Conservation (phyloP, 805 yeast genomes). For the Suhomyces tanzawaensis region DNA sequence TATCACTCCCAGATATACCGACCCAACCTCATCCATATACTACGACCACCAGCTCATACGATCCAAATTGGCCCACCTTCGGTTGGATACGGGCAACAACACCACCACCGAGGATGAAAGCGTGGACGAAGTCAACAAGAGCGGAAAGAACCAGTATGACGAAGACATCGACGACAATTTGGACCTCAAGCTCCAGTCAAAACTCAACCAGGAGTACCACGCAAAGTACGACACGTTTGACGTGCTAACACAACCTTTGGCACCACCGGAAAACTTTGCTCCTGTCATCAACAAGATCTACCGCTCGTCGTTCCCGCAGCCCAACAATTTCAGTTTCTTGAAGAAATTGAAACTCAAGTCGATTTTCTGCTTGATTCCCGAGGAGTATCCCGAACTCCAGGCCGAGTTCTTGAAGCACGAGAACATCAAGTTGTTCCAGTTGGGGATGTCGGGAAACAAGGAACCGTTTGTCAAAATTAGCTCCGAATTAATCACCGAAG, state of each 20-base stretch:
- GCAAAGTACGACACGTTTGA: conserved; percentile 4
- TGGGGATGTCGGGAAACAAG: conserved; percentile 93
- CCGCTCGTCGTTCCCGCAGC: conserved; percentile 85
- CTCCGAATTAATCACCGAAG: conserved; percentile 68
- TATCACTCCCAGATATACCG: conserved; percentile 16
- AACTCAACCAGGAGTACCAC: conserved; percentile 18
- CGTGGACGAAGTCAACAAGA: conserved; percentile 12
- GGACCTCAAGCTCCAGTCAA: conserved; percentile 24
- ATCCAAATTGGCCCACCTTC: conserved; percentile 27
- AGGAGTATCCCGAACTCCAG: conserved; percentile 83
- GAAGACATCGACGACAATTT: conserved; percentile 43
- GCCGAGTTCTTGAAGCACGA: conserved; percentile 57
- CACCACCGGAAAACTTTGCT: conserved; percentile 91
- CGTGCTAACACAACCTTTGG: conserved; percentile 19
- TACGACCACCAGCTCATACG: conserved; percentile 31
- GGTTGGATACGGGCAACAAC: conserved; percentile 15
- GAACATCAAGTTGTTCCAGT: conserved; percentile 71
- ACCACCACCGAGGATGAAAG: conserved; percentile 28
- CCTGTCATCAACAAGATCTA: conserved; percentile 73
- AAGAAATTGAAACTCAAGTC: conserved; percentile 62
- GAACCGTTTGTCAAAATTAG: conserved; percentile 84
- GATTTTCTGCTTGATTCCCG: conserved; percentile 83
- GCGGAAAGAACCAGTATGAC: conserved; percentile 21
- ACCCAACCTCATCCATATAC: conserved; percentile 8
- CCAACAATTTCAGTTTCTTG: conserved; percentile 75